A percentile compares a stretch with the other conserved stretches of the same genome.
Evolutionary conservation across 75 land plant species (phyloP).

Genomic region (Adiantum capillusveneris): DNA sequence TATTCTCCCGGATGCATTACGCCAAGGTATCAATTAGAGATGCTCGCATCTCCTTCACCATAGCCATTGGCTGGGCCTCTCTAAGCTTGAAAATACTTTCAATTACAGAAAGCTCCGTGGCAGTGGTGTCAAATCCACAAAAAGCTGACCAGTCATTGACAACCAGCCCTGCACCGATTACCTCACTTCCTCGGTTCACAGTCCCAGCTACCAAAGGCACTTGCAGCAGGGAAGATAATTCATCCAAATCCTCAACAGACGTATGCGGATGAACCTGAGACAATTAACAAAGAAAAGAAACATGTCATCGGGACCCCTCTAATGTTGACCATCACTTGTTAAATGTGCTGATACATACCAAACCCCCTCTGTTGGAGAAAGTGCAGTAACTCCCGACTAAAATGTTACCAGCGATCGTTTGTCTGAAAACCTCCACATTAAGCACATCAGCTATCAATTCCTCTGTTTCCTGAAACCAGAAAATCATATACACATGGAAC

Average conservation of each 20-base stretch:
- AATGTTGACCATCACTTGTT: too few relatives aligned
- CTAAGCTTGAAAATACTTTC: slow-evolving; percentile 90
- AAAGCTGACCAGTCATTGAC: slow-evolving; percentile 97
- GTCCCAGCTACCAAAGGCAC: slow-evolving; percentile 97
- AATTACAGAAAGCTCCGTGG: slow-evolving; percentile 86
- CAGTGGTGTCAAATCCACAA: slow-evolving; percentile 92
- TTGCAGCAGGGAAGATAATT: slow-evolving; percentile 87
- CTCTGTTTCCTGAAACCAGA: slow-evolving; percentile 79
- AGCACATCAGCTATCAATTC: slow-evolving; percentile 92
- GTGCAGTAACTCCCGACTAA: slow-evolving; percentile 86
- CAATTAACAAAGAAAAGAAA: not conserved
- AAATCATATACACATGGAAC: too few relatives aligned
- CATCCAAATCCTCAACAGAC: slow-evolving; percentile 87
- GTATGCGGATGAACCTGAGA: slow-evolving; percentile 91
- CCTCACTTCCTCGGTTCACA: slow-evolving; percentile 92
- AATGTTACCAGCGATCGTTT: slow-evolving; percentile 90
- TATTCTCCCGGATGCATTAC: too few relatives aligned
- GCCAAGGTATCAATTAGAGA: slow-evolving; percentile 77
- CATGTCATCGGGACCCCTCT: too few relatives aligned
- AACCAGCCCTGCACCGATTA: slow-evolving; percentile 81
- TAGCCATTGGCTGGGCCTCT: slow-evolving; percentile 77
- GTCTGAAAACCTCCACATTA: slow-evolving; percentile 94
- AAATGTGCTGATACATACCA: slow-evolving; percentile 58
- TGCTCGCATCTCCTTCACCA: slow-evolving; percentile 87
- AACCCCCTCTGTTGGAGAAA: slow-evolving; percentile 81